A percentile compares a stretch with the other conserved stretches of the same genome.
Evolutionary conservation across 2,329 filamentous ascomycete genomes (phyloP).

Genomic region (Pseudogymnoascus sp.): DNA sequence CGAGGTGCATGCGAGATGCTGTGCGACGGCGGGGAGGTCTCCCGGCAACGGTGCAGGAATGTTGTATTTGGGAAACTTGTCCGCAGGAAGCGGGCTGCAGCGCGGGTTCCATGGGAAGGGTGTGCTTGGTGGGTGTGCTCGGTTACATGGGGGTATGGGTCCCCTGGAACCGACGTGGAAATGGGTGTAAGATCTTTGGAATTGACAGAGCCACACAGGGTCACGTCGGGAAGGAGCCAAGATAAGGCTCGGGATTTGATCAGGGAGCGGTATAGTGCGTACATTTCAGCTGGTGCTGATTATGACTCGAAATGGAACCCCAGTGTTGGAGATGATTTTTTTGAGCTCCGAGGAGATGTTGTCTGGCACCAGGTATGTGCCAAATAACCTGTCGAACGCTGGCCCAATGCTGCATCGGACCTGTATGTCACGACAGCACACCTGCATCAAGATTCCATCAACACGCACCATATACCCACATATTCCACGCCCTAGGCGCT

Average conservation of each 20-base stretch:
- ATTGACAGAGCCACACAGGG: not conserved
- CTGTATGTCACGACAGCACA: constrained; percentile 1
- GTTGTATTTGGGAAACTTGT: not conserved
- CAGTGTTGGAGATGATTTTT: not conserved
- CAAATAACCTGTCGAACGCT: not conserved
- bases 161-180: not conserved
- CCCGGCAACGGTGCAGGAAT: not conserved
- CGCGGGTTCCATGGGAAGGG: not conserved
- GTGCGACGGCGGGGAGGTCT: not conserved
- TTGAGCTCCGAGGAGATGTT: not conserved
- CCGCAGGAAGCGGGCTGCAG: not conserved
- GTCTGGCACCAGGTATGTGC: not conserved
- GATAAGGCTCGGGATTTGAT: not conserved
- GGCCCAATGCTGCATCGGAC: not conserved
- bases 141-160: not conserved
- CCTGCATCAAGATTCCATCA: not conserved
- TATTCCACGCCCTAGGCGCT: not conserved
- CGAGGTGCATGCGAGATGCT: not conserved
- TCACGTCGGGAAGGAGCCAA: not conserved
- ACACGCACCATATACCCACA: not conserved
- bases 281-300: not conserved
- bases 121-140: not conserved
- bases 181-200: not conserved
- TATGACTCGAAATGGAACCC: not conserved
- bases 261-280: not conserved